These are phyloP conservation scores for Tricholoma bakamatsutake DNA, from an alignment of 768 basidiomycete genomes.

Conservation along the genomic window DNA sequence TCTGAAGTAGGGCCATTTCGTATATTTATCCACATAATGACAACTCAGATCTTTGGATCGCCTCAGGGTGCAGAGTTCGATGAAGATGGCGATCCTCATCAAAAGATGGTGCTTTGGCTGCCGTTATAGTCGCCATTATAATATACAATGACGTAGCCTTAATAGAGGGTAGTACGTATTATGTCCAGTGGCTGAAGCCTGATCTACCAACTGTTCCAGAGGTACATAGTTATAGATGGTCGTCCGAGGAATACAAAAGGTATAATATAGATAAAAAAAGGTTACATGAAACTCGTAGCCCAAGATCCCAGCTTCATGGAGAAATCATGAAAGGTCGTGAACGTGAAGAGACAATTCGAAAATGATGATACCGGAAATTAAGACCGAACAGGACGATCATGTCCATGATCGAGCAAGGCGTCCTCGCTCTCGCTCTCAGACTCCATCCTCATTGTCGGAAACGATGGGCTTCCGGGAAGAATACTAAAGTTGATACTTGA, in stretches of 20 bases:
- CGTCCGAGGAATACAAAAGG: conserved; percentile 18
- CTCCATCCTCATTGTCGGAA: conserved; percentile 57
- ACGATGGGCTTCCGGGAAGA: conserved; percentile 61
- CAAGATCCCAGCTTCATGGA: conserved; percentile 13
- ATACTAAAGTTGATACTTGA: conserved; percentile 82
- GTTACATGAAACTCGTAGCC: conserved; percentile 2
- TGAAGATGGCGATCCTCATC: conserved; percentile 83
- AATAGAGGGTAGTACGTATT: conserved; percentile 3
- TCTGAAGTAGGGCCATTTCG: conserved; percentile 49
- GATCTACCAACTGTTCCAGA: conserved; percentile 21
- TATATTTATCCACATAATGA: conserved; percentile 13
- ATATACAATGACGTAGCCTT: not conserved
- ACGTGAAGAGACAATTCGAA: conserved; percentile 10
- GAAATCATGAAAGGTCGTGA: conserved; percentile 29
- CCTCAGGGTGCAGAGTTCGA: conserved; percentile 66
- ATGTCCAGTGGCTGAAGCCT: conserved; percentile 1
- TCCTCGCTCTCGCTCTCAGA: conserved; percentile 70
- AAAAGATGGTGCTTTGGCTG: conserved; percentile 66
- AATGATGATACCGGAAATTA: conserved; percentile 15
- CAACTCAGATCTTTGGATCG: conserved; percentile 20
- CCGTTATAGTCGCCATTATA: conserved; percentile 23
- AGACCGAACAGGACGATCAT: conserved; percentile 30
- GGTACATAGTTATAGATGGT: conserved; percentile 26
- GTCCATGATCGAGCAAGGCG: conserved; percentile 43
- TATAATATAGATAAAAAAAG: conserved; percentile 21